Base-by-base conservation (phyloP, 2,329 filamentous ascomycete genomes). In the Penicillium sp. region DNA sequence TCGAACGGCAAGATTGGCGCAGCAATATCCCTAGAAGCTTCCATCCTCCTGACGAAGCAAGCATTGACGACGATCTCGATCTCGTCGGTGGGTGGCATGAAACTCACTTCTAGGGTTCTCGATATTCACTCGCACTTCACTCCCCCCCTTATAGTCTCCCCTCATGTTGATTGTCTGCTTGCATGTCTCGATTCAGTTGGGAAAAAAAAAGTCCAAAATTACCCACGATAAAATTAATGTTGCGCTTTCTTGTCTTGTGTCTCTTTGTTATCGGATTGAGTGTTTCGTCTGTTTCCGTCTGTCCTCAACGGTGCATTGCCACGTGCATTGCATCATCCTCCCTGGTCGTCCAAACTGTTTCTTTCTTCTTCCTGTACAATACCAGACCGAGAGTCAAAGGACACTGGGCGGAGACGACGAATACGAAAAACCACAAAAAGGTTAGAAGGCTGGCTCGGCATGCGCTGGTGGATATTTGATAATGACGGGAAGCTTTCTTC, bases 41-140 rank as follows among this genome's bases (percentile, higher is more conserved):
- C 68, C 62, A 59, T 68, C 66, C 66, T 55, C 68, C 69, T 66
- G 75, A 81, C 70, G 87, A 89, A 78, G 83, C 69, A 53, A 74
- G 67, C 44, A 55, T 74, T 29, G 74, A 90, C 74, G 87, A 87
- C 71, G 89, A 93, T 71, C 78, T 92, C 80, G 92, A 96, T 85
- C 96, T 93, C 88, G 90, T 96, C 86, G 92, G 92, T 81, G 90
- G 89, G 78, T 95, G 90, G 86, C 86, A 89, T 75, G 86, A 86
- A 72, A 80, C 84, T 74, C 82, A 85, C 74, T 81, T 85, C 74
- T 85, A 83, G 66, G 43, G 54, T 42, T 53, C 46, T 53, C 14
- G 37, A 24, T 34, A 44, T 55, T 45, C 40, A 26, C 45, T 58
- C 60, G 46, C 53, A 51, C 58, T 56, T 44, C 13, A 39, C 48